Conservation (phyloP, 495 filamentous ascomycete species). For the Opeltia flavorubescens region DNA sequence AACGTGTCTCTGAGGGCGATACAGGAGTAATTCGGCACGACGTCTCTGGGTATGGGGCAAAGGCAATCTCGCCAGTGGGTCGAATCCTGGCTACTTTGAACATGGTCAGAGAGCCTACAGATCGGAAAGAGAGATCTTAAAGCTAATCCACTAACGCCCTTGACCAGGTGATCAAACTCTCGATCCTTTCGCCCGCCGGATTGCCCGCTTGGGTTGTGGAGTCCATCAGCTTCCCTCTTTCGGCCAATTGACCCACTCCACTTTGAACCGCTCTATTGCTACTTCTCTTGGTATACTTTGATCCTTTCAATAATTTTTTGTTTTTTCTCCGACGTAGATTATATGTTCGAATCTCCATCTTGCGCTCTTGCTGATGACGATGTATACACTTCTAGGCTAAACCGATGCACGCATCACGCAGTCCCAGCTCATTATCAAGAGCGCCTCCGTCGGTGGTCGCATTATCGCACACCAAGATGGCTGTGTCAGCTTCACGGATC, state of each 20-base stretch:
- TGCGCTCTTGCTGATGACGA: too few relatives aligned
- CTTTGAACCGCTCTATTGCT: not conserved
- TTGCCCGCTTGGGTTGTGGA: not conserved
- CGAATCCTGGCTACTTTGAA: slow-evolving; percentile 1
- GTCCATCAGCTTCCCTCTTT: not conserved
- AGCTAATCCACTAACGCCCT: not conserved
- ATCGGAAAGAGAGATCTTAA: not conserved
- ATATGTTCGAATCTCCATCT: too few relatives aligned
- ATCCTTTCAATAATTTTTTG: too few relatives aligned
- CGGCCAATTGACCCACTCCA: not conserved
- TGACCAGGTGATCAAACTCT: not conserved
- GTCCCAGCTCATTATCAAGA: slow-evolving; percentile 1
- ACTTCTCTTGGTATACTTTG: too few relatives aligned
- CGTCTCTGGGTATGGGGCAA: not conserved
- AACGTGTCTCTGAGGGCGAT: not conserved
- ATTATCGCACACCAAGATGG: slow-evolving; percentile 4
- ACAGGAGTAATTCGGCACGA: not conserved
- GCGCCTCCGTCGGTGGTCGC: not conserved
- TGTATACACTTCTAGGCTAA: too few relatives aligned
- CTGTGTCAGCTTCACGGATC: slow-evolving; percentile 3
- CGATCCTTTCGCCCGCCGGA: not conserved
- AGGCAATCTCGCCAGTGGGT: not conserved
- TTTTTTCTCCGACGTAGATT: too few relatives aligned
- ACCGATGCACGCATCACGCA: slow-evolving; percentile 3
- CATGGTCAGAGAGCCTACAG: not conserved